Evolutionary conservation across 176 grass and related monocot genomes (phyloP).

Genomic region (Saccharum officinarum): DNA sequence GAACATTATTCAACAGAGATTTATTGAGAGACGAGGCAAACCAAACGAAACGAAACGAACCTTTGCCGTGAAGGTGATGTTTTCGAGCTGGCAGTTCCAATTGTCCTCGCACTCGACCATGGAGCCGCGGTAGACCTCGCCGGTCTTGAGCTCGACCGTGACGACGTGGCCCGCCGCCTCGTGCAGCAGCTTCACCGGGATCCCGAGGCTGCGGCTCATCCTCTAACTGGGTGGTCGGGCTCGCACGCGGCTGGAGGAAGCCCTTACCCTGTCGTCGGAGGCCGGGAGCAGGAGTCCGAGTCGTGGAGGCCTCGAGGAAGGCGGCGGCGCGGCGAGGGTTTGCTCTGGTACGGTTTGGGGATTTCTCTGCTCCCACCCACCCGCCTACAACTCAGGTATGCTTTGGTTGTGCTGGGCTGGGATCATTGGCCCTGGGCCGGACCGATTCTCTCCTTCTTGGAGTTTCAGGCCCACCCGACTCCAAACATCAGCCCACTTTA

Average conservation of each 20-base stretch:
- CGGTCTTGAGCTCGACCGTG: constrained; percentile 91
- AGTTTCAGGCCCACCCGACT: not conserved
- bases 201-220: constrained; percentile 92
- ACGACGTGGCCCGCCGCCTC: constrained; percentile 90
- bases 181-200: constrained; percentile 94
- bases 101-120: constrained; percentile 76
- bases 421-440: not conserved
- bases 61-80: constrained; percentile 59
- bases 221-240: not conserved
- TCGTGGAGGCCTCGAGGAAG: no score
- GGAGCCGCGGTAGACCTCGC: constrained; percentile 57
- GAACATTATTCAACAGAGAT: not conserved
- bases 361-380: not conserved
- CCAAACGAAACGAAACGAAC: not conserved
- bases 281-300: not conserved
- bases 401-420: not conserved
- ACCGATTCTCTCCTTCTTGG: not conserved
- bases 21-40: not conserved
- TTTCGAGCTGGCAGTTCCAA: constrained; percentile 55
- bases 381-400: not conserved
- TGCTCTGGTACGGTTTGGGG: not conserved
- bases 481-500: no score
- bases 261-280: not conserved
- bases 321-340: constrained; percentile 14
- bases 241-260: not conserved